Percentiles rank a stretch among this genome's conserved stretches.
Conservation (phyloP, 768 basidiomycete species). For the Suillus luteus region DNA sequence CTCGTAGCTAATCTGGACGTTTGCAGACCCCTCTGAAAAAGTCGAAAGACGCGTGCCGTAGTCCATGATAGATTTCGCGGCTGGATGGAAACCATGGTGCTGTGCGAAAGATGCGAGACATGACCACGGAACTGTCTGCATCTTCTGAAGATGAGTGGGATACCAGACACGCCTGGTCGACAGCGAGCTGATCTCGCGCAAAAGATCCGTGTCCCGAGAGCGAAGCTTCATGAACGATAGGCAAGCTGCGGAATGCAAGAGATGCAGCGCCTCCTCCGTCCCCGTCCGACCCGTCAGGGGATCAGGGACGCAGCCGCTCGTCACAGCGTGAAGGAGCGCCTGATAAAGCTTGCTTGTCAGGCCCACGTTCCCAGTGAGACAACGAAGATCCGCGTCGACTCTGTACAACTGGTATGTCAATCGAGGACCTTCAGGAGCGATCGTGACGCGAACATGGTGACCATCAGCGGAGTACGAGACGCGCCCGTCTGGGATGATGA, state of each 20-base stretch:
- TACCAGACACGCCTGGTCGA: conserved; percentile 41
- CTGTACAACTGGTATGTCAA: conserved; percentile 31
- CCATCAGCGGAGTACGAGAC: conserved; percentile 17
- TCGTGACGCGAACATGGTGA: conserved; percentile 22
- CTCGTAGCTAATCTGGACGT: neutral
- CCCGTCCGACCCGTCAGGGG: conserved; percentile 46
- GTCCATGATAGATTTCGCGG: neutral
- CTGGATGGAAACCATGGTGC: neutral
- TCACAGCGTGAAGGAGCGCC: conserved; percentile 48
- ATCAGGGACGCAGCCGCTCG: conserved; percentile 42
- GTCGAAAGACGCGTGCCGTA: neutral
- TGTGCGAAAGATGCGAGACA: neutral
- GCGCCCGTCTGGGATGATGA: conserved; percentile 44
- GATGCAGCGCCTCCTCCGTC: conserved; percentile 43
- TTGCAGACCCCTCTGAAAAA: neutral
- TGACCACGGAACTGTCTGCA: conserved; percentile 37
- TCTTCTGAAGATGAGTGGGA: conserved; percentile 37
- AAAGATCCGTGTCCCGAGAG: conserved; percentile 30
- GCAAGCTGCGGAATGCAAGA: conserved; percentile 39
- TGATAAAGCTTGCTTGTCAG: conserved; percentile 36
- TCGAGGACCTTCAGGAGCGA: conserved; percentile 7
- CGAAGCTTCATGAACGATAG: conserved; percentile 43
- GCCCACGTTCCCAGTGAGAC: conserved; percentile 29
- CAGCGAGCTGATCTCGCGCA: conserved; percentile 36
- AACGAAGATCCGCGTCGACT: conserved; percentile 33